These are phyloP conservation scores for Lophiotrema nucula DNA, from an alignment of 495 filamentous ascomycete species.

Conservation along the genomic window DNA sequence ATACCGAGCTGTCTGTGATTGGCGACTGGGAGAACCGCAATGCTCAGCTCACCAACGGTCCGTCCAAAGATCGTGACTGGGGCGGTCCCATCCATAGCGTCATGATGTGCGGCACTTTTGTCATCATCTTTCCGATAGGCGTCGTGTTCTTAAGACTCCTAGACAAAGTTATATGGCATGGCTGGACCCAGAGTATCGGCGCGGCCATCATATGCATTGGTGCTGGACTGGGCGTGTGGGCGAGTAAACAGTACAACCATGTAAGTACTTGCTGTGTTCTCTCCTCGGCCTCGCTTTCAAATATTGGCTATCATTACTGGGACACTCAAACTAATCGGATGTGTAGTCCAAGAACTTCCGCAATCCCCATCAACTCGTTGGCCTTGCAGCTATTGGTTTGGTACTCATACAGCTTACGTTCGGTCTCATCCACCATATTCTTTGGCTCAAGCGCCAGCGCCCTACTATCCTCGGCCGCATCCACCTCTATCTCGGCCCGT, in stretches of 20 bases:
- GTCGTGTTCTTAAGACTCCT: conserved; percentile 50
- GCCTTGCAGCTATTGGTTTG: conserved; percentile 51
- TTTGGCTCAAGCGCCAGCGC: conserved; percentile 47
- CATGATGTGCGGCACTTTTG: conserved; percentile 52
- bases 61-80: conserved; percentile 30
- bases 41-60: background rate
- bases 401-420: conserved; percentile 51
- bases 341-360: conserved; percentile 50
- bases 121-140: conserved; percentile 57
- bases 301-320: background rate
- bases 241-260: conserved; percentile 52
- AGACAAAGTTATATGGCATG: conserved; percentile 51
- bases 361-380: conserved; percentile 59
- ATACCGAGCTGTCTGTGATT: background rate
- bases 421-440: conserved; percentile 49
- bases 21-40: conserved; percentile 19
- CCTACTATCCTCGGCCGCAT: conserved; percentile 49
- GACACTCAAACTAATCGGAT: background rate
- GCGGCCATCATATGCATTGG: conserved; percentile 48
- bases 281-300: background rate
- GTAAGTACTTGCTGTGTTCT: conserved; percentile 40
- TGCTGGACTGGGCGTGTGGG: conserved; percentile 50
- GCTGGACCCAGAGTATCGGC: conserved; percentile 47
- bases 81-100: conserved; percentile 51
- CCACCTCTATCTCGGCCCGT: conserved; percentile 53